A percentile compares a stretch with the other conserved stretches of the same genome.
These are phyloP conservation scores for Agaricus subrufescens DNA, from an alignment of 768 basidiomycete species.

Conservation along the genomic window DNA sequence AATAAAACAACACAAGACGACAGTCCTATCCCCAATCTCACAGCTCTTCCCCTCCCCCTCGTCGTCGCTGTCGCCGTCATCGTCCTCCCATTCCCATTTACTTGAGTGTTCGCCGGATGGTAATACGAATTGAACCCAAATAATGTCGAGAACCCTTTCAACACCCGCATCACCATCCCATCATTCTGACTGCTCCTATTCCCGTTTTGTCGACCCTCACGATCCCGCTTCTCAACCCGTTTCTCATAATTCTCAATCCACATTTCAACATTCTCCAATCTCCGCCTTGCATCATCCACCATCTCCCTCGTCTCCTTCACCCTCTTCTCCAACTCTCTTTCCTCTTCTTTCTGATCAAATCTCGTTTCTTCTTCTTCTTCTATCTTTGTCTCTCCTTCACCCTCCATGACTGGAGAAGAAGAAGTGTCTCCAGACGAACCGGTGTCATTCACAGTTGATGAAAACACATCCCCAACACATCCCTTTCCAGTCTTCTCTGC, in stretches of 20 bases:
- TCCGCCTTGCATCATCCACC: neutral
- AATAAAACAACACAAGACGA: neutral
- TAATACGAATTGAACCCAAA: no score
- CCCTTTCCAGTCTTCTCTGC: neutral
- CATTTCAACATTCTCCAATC: neutral
- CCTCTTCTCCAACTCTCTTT: neutral
- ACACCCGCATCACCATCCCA: neutral
- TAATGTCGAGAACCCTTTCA: no score
- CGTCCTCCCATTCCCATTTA: no score
- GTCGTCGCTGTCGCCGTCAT: no score
- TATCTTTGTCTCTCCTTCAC: neutral
- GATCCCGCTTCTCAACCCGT: neutral
- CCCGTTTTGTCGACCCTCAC: neutral
- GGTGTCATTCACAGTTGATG: no score
- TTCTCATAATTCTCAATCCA: neutral
- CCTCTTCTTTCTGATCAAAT: neutral
- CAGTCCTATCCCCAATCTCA: neutral
- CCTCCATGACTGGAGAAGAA: no score
- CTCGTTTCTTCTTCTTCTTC: neutral
- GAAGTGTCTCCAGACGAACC: neutral
- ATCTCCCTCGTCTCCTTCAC: neutral
- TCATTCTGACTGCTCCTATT: no score
- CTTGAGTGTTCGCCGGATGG: no score
- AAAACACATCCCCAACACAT: conserved; percentile 7
- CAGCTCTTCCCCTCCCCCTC: neutral